Evolutionary conservation across 331 rosid genomes (phyloP), one percentile per base, ranked within the genome.

Genomic region (Malus hybrid): DNA sequence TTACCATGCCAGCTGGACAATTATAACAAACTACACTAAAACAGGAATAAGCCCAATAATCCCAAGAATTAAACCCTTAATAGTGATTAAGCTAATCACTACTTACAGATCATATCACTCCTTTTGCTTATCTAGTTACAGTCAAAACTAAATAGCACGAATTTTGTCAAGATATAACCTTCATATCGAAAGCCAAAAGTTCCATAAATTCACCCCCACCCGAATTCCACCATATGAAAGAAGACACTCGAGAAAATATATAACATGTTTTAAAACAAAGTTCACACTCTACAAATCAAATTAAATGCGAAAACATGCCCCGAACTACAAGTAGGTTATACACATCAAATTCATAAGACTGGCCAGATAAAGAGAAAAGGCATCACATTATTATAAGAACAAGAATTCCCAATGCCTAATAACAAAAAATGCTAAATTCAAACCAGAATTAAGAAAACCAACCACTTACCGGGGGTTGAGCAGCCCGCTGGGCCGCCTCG

Each of bases 401-500:
- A 22, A 34, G 10, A 44, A 36, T 44, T 72, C 67, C 36, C n/a
- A 57, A 2, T 55, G 63, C 65, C 22, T 33, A 11, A 55, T 6
- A 50, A 15, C 14, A 33, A 6, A 39, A 22, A 26, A 10, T 44
- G 52, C 1, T 3, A 2, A 72, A 57, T 22, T 52, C 30, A 58
- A 48, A 7, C 64, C 46, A 39, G 24, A 50, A 5, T n/a, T 34
- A 82, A 63, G 29, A 70, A 75, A 75, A 48, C n/a, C 63, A 82
- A 73, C 53, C 42, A 53, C 76, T 73, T 85, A 89, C 97, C 93
- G 71, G 79, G 3, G 30, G 75, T 34, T 81, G 80, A 13, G 18
- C 18, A 15, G 84, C 28, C 29, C 69, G 30, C 62, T 44, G 79
- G 7, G 77, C 52, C 57, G 75, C 79, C 12, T 70, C 85, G 34